Conservation (phyloP, 2,329 filamentous ascomycete species). For the Hymenoscyphus linearis region DNA sequence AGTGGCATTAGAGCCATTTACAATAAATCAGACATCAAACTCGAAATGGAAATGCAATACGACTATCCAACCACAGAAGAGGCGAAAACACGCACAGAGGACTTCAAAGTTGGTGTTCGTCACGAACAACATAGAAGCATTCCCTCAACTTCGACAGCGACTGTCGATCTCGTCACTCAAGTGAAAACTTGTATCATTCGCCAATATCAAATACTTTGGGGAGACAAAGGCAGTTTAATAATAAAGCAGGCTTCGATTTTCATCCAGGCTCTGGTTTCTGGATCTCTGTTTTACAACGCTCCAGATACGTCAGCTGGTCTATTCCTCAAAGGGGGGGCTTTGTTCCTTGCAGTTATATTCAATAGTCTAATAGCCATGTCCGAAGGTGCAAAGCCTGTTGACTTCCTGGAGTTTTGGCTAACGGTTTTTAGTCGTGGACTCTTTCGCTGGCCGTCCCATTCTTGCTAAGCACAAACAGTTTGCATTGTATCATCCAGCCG, state of each 20-base stretch:
- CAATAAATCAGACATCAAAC: conserved; percentile 45
- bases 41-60: conserved; percentile 50
- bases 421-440: conserved; percentile 45
- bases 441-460: conserved; percentile 55
- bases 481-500: conserved; percentile 52
- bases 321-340: conserved; percentile 57
- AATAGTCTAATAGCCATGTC: conserved; percentile 59
- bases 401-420: not conserved
- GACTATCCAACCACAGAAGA: conserved; percentile 47
- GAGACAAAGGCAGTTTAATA: conserved; percentile 57
- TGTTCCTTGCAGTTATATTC: conserved; percentile 60
- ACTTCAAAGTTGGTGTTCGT: conserved; percentile 48
- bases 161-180: conserved; percentile 49
- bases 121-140: conserved; percentile 52
- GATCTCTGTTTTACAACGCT: conserved; percentile 64
- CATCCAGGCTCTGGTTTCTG: conserved; percentile 55
- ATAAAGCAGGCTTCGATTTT: conserved; percentile 57
- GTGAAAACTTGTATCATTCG: conserved; percentile 51
- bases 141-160: conserved; percentile 49
- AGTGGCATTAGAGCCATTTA: conserved; percentile 44
- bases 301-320: conserved; percentile 52
- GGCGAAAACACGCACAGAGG: conserved; percentile 39
- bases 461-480: conserved; percentile 54
- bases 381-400: conserved; percentile 37
- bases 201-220: conserved; percentile 61